Conservation (phyloP, 176 grass and related monocot genomes). For the Pharus latifolius region DNA sequence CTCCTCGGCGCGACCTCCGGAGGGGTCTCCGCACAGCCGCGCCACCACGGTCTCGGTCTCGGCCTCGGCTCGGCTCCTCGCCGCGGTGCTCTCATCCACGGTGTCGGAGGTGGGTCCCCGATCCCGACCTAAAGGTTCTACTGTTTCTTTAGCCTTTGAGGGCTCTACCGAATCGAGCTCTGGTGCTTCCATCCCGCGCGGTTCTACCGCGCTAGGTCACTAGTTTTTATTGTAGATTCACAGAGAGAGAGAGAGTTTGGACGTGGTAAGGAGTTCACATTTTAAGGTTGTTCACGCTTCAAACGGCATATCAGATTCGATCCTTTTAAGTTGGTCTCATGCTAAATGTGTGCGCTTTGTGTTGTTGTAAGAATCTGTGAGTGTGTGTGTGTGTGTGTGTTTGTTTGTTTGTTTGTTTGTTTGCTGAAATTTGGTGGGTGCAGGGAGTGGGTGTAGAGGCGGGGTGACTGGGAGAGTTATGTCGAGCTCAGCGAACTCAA, state of each 20-base stretch:
- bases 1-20: not conserved
- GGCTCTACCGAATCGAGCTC: no score
- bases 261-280: not conserved
- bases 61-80: not conserved
- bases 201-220: not conserved
- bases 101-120: slow-evolving; percentile 2
- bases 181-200: not conserved
- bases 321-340: not conserved
- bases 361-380: no score
- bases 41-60: not conserved
- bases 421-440: not conserved
- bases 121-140: not conserved
- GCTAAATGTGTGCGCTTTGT: not conserved
- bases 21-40: not conserved
- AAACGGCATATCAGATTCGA: not conserved
- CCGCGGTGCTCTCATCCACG: not conserved
- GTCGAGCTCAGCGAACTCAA: slow-evolving; percentile 21
- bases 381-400: no score
- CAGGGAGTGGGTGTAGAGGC: not conserved
- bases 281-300: not conserved
- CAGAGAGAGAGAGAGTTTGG: no score
- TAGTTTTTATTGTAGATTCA: no score
- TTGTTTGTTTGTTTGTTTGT: no score
- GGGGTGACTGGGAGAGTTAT: slow-evolving; percentile 22
- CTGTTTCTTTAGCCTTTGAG: no score